phyloP scores from a whole-genome alignment of 192 early-diverging fungal genomes.

The Backusella sp. region DNA sequence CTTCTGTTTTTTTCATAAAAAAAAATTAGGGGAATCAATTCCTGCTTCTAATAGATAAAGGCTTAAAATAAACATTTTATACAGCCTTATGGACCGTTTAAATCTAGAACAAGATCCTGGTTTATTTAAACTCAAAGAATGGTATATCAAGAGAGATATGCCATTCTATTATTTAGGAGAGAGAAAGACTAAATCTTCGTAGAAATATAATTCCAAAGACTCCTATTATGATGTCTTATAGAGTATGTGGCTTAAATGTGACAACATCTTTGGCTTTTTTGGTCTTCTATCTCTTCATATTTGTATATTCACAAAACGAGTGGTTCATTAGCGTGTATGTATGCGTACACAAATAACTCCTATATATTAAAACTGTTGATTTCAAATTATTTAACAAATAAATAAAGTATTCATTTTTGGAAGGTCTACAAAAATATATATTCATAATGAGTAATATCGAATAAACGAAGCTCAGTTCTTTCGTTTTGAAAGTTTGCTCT shows the following conservation, averaged over 20 bases:
- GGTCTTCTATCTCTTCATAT: too few species aligned
- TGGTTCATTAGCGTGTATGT: background rate
- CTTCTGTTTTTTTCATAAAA: too few species aligned
- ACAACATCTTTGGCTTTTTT: background rate
- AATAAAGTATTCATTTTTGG: background rate
- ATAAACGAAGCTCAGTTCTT: background rate
- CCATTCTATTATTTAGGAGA: background rate
- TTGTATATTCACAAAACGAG: background rate
- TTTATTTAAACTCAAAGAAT: too few species aligned
- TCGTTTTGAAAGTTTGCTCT: background rate
- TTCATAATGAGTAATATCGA: background rate
- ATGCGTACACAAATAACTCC: background rate
- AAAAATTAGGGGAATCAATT: too few species aligned
- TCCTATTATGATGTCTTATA: background rate
- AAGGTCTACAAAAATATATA: background rate
- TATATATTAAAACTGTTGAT: background rate
- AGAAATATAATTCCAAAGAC: background rate
- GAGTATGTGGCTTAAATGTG: background rate
- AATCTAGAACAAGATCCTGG: too few species aligned
- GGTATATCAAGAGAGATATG: background rate
- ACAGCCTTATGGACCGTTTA: too few species aligned
- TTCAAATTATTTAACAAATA: background rate
- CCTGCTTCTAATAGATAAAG: too few species aligned
- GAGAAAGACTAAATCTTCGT: background rate
- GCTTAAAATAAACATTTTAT: too few species aligned